Percentiles rank a stretch among this genome's conserved stretches.
Evolutionary conservation across 768 basidiomycete species (phyloP).

Genomic region (Fomitopsis serialis): DNA sequence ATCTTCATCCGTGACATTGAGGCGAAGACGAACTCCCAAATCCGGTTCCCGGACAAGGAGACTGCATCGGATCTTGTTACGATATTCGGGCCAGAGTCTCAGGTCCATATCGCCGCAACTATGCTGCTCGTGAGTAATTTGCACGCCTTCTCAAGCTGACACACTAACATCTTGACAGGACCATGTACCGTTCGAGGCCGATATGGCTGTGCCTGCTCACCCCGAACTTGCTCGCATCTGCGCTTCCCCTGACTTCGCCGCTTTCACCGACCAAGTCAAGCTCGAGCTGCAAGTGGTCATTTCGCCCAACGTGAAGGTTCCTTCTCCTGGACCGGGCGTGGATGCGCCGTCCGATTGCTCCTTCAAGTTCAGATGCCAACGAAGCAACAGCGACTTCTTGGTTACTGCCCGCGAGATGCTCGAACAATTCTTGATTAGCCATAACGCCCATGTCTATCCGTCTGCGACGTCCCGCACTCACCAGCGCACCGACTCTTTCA

Average conservation of each 20-base stretch:
- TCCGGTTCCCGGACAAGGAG: slow-evolving; percentile 92
- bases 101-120: slow-evolving; percentile 93
- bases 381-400: slow-evolving; percentile 91
- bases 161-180: slow-evolving; percentile 47
- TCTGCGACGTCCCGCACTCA: slow-evolving; percentile 74
- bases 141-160: neutral
- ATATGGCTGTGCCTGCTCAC: slow-evolving; percentile 85
- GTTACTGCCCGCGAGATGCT: slow-evolving; percentile 87
- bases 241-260: slow-evolving; percentile 73
- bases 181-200: slow-evolving; percentile 94
- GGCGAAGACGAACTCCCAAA: slow-evolving; percentile 88
- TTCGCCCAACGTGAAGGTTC: slow-evolving; percentile 65
- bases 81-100: slow-evolving; percentile 96
- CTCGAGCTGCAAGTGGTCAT: slow-evolving; percentile 92
- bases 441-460: slow-evolving; percentile 80
- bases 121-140: slow-evolving; percentile 78
- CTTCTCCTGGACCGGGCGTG: slow-evolving; percentile 41
- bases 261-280: slow-evolving; percentile 87
- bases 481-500: slow-evolving; percentile 87
- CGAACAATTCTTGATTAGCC: slow-evolving; percentile 82
- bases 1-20: slow-evolving; percentile 98
- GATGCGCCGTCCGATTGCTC: slow-evolving; percentile 68
- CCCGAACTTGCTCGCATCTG: slow-evolving; percentile 73
- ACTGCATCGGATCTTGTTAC: slow-evolving; percentile 90
- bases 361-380: slow-evolving; percentile 94